Conservation (phyloP, 2,329 filamentous ascomycete genomes). For the Fusarium pilosicola region DNA sequence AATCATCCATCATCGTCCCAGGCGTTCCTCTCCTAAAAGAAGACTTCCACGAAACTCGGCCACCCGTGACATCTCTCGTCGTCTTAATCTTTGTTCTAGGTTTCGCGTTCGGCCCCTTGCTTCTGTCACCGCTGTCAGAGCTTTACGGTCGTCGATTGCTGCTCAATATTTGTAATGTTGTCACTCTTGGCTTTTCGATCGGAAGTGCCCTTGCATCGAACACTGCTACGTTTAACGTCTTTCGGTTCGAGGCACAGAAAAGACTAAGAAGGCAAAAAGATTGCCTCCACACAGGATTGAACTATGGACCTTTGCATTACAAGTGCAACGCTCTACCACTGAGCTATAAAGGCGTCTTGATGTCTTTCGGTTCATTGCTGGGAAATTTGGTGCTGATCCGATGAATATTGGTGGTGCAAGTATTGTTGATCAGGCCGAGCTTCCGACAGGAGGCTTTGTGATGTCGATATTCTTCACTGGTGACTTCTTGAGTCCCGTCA, state of each 20-base stretch:
- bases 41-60: not conserved
- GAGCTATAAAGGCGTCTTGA: conserved; percentile 31
- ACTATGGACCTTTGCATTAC: conserved; percentile 40
- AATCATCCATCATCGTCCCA: conserved; percentile 13
- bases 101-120: conserved; percentile 6
- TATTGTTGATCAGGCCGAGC: not conserved
- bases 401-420: conserved; percentile 17
- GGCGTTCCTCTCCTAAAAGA: conserved; percentile 13
- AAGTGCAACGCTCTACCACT: conserved; percentile 40
- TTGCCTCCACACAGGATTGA: conserved; percentile 39
- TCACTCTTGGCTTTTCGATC: conserved; percentile 2
- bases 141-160: conserved; percentile 10
- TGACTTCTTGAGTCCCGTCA: not conserved
- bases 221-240: conserved; percentile 1
- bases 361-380: not conserved
- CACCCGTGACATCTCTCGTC: conserved; percentile 27
- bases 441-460: not conserved
- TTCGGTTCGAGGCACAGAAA: not conserved
- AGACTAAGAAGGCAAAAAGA: not conserved
- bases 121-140: conserved; percentile 10
- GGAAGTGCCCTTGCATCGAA: conserved; percentile 1
- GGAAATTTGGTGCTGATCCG: conserved; percentile 2
- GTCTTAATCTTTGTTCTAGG: conserved; percentile 15
- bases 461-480: conserved; percentile 23
- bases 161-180: conserved; percentile 5